These are phyloP conservation scores for Trametes maxima DNA, from an alignment of 768 basidiomycete species.

Conservation along the genomic window DNA sequence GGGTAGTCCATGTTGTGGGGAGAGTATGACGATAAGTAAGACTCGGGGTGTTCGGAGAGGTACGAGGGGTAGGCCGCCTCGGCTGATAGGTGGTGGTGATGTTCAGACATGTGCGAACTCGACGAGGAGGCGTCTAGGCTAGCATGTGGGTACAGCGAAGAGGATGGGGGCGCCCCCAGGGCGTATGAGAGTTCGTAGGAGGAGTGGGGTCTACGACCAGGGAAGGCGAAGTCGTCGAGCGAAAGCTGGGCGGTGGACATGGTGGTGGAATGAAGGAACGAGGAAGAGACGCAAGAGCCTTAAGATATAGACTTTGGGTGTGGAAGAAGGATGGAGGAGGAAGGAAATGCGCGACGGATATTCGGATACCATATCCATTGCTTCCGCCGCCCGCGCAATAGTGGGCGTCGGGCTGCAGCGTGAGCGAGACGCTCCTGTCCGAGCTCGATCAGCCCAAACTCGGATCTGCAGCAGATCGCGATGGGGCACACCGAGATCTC, in stretches of 20 bases:
- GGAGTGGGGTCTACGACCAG: slow-evolving; percentile 7
- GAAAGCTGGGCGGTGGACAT: slow-evolving; percentile 26
- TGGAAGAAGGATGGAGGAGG: slow-evolving; percentile 15
- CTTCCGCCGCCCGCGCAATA: slow-evolving; percentile 15
- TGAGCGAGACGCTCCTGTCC: slow-evolving; percentile 10
- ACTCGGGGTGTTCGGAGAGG: slow-evolving; percentile 10
- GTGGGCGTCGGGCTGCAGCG: not conserved
- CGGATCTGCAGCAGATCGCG: slow-evolving; percentile 6
- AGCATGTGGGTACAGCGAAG: slow-evolving; percentile 9
- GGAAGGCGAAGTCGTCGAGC: slow-evolving; percentile 24
- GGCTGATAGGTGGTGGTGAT: not conserved
- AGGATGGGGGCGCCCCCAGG: slow-evolving; percentile 16
- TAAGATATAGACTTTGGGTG: slow-evolving; percentile 14
- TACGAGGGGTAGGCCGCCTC: slow-evolving; percentile 1
- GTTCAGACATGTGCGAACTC: not conserved
- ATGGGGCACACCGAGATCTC: not conserved
- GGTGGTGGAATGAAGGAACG: slow-evolving; percentile 8
- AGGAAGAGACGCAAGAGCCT: not conserved
- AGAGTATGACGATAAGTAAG: slow-evolving; percentile 1
- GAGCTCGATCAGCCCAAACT: slow-evolving; percentile 15
- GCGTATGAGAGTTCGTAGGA: slow-evolving; percentile 25
- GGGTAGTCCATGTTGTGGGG: not conserved
- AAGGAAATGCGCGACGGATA: slow-evolving; percentile 17
- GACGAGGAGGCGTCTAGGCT: slow-evolving; percentile 3
- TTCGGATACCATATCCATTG: slow-evolving; percentile 17